Percentiles rank a stretch among this genome's conserved stretches.
phyloP scores from a whole-genome alignment of 495 filamentous ascomycete species.

The Clavariopsis aquatica region DNA sequence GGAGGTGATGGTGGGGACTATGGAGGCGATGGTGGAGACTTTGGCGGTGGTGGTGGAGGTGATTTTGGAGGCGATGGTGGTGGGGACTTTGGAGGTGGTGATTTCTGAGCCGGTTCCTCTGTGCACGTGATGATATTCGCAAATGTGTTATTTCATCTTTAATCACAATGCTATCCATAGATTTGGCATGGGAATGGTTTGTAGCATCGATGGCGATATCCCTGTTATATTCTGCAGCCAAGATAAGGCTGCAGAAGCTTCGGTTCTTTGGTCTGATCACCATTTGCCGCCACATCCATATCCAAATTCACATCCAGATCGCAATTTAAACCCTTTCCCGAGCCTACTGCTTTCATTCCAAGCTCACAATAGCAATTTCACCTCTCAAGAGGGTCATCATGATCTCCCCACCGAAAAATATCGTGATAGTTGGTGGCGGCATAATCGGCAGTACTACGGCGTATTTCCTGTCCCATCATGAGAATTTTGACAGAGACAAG shows the following conservation, averaged over 20 bases:
- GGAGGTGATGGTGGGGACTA: conserved; percentile 28
- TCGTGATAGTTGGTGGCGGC: conserved; percentile 66
- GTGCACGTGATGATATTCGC: background rate
- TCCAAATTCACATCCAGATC: conserved; percentile 6
- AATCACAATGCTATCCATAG: background rate
- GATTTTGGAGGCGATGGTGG: conserved; percentile 43
- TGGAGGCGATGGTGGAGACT: conserved; percentile 53
- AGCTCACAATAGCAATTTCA: background rate
- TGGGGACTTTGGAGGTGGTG: conserved; percentile 47
- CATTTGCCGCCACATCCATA: background rate
- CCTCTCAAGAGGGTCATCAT: too few species aligned
- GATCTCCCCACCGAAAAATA: conserved; percentile 22
- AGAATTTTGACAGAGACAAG: conserved; percentile 70
- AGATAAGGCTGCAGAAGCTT: background rate
- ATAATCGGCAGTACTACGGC: conserved; percentile 93
- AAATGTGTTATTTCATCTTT: background rate
- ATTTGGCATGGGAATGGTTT: background rate
- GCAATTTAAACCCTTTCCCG: background rate
- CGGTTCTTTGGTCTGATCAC: background rate
- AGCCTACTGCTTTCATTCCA: too few species aligned
- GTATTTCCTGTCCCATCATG: conserved; percentile 90
- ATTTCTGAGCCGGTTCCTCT: conserved; percentile 47
- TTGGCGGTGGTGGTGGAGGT: conserved; percentile 40
- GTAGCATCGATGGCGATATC: background rate
- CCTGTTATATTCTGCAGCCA: background rate